Conservation (phyloP, 495 filamentous ascomycete genomes). For the Penicillium canariense region DNA sequence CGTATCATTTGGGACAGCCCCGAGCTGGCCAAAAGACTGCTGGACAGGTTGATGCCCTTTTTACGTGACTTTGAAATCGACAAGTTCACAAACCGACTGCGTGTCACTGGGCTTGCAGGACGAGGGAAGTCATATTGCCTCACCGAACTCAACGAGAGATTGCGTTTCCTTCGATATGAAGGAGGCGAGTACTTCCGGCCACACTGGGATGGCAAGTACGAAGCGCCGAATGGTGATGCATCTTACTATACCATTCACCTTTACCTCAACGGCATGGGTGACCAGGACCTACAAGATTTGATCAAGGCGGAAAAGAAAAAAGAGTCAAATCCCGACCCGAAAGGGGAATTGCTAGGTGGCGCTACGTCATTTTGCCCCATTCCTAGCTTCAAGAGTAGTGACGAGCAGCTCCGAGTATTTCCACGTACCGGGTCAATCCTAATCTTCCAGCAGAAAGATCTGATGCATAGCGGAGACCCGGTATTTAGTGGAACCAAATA, state of each 20-base stretch:
- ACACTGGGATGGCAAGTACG: constrained; percentile 72
- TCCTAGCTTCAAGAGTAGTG: constrained; percentile 34
- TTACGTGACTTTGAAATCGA: constrained; percentile 40
- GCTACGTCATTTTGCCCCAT: constrained; percentile 58
- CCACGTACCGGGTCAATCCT: constrained; percentile 72
- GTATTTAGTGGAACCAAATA: constrained; percentile 69
- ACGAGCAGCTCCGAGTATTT: constrained; percentile 55
- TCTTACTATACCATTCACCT: constrained; percentile 79
- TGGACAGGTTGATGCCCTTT: constrained; percentile 53
- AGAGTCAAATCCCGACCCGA: not conserved
- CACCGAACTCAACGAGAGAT: constrained; percentile 66
- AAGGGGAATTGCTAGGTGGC: constrained; percentile 45
- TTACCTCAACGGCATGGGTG: constrained; percentile 68
- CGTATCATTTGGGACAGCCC: constrained; percentile 71
- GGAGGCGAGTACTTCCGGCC: constrained; percentile 74
- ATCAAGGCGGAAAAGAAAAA: not conserved
- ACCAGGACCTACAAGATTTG: constrained; percentile 40
- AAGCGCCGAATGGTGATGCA: constrained; percentile 52
- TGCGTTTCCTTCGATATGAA: constrained; percentile 78
- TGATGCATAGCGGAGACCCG: constrained; percentile 74
- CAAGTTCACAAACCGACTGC: constrained; percentile 33
- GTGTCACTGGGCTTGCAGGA: constrained; percentile 45
- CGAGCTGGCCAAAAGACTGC: constrained; percentile 59
- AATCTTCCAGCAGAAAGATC: constrained; percentile 69
- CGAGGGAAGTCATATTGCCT: constrained; percentile 53